Evolutionary conservation across 371 early-diverging fungal genomes (phyloP), one percentile per base, ranked within the genome.

Genomic region (Mucor piriformis): DNA sequence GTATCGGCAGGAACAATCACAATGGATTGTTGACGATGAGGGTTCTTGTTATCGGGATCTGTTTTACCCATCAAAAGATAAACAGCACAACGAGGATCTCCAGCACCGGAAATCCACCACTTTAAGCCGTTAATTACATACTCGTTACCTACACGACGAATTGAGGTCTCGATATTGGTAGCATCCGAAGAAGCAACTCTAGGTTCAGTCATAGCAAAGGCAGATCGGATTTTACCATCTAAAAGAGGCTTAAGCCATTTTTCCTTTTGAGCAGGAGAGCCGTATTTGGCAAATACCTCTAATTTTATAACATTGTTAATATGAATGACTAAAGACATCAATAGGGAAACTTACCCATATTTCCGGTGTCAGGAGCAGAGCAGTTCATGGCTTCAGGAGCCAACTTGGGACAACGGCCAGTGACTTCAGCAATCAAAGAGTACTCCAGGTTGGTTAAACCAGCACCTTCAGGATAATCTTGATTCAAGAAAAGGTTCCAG

Each of bases 161-260:
- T 95, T 35, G 72, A 72, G 34, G 93, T 90, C 66, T 90, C 88
- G 58, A 97, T 96, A 78, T 97, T 96, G 66, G 95, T 95, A 0
- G 98, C 98, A 74, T 98, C 97, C 34, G 97, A 95, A 12, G 93
- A 93, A 0, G 98, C 95, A 16, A 97, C 95, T 0, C 69, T 80
- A 10, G 92, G 89, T 74, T 98, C 98, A 18, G 98, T 97, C 98
- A 98, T 98, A 57, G 97, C 96, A 76, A 98, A 97, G 12, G 96
- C 95, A 18, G 95, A 95, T 18, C 98, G 88, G 69, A 98, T 96
- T 78, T 88, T 79, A 50, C 96, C 96, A 24, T 88, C 80, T 75
- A 97, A 67, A 54, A 97, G 77, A 18, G 97, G 96, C 33, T 72
- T 74, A 21, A 97, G 84, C 91, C 94, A 96, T 59, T 81, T 70